Percentiles rank a stretch among this genome's conserved stretches.
These are phyloP conservation scores for Amaranthus palmeri DNA, from an alignment of 148 eudicot species.

Conservation along the genomic window DNA sequence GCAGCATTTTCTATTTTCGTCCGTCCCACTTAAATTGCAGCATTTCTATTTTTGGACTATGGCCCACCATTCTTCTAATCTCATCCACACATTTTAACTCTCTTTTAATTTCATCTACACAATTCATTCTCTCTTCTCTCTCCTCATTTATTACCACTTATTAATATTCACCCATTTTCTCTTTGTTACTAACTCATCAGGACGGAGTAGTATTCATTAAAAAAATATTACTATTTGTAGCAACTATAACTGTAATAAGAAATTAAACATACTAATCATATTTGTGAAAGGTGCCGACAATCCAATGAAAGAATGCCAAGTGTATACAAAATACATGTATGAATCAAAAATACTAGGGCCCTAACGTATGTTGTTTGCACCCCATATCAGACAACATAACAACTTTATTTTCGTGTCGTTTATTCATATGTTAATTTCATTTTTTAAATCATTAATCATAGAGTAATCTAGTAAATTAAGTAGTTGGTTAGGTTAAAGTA, in stretches of 20 bases:
- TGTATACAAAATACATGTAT: neutral
- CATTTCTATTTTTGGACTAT: no score
- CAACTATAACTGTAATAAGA: neutral
- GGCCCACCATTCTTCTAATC: no score
- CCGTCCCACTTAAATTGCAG: no score
- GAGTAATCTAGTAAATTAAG: neutral
- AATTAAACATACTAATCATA: neutral
- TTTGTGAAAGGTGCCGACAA: slow-evolving; percentile 9
- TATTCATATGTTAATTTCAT: neutral
- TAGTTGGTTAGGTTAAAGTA: slow-evolving; percentile 5
- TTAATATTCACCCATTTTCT: no score
- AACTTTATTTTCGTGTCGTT: slow-evolving; percentile 1
- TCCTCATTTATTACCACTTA: no score
- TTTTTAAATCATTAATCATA: neutral
- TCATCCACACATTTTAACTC: no score
- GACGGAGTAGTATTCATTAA: no score
- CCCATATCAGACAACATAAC: neutral
- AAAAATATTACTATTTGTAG: no score
- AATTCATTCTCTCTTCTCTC: no score
- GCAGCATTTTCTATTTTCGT: no score
- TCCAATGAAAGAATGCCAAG: neutral
- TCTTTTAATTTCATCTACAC: no score
- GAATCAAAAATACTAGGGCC: neutral
- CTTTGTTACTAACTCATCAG: no score
- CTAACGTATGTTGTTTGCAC: slow-evolving; percentile 7